A percentile compares a stretch with the other conserved stretches of the same genome.
Evolutionary conservation across 169 alveolate genomes (phyloP).

Genomic region (Eimeria sp.): DNA sequence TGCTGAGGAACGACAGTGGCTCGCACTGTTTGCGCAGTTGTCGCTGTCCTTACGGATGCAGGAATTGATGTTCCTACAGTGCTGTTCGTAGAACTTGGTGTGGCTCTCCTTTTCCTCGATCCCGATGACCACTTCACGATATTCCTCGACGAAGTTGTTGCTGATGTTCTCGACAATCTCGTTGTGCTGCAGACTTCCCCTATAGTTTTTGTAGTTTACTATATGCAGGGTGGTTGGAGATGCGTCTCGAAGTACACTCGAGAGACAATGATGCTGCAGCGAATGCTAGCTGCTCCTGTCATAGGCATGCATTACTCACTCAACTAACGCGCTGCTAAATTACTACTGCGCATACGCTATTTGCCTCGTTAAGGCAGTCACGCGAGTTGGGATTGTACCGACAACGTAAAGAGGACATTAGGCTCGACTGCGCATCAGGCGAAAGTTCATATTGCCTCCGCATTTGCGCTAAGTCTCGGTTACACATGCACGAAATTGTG

Average conservation of each 20-base stretch:
- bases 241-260: not conserved
- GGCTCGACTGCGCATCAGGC: not conserved
- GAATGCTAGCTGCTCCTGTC: not conserved
- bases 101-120: conserved; percentile 99
- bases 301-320: not conserved
- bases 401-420: not conserved
- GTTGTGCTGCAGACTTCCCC: no score
- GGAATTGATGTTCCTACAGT: conserved; percentile 99
- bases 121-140: conserved; percentile 94
- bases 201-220: no score
- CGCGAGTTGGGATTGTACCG: not conserved
- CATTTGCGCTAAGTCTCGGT: no score
- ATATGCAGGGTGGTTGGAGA: no score
- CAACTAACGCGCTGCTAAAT: not conserved
- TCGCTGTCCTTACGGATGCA: conserved; percentile 99
- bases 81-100: conserved; percentile 99
- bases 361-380: not conserved
- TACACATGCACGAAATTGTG: not conserved
- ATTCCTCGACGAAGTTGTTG: no score
- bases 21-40: conserved; percentile 93
- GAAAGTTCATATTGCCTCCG: not conserved
- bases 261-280: not conserved
- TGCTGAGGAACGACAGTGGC: no score
- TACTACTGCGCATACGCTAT: not conserved
- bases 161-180: no score